Conservation (phyloP, 495 filamentous ascomycete genomes). For the Cudoniella acicularis region DNA sequence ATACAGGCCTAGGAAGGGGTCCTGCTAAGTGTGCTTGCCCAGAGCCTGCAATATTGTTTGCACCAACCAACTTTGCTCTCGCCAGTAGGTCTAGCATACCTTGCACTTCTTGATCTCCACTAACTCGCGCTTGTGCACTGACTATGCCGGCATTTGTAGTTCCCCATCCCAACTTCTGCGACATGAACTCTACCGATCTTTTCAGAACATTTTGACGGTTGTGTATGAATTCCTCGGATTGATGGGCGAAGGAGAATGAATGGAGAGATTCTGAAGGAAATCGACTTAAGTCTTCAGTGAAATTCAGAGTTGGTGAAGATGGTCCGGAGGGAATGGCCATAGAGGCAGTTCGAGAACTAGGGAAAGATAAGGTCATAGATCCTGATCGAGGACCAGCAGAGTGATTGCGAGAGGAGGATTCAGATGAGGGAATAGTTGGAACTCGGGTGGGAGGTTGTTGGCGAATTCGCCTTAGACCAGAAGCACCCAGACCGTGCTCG, state of each 20-base stretch:
- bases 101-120: constrained; percentile 82
- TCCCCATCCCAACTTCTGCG: constrained; percentile 83
- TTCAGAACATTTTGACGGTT: constrained; percentile 92
- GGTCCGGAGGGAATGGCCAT: constrained; percentile 41
- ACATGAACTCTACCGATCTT: constrained; percentile 95
- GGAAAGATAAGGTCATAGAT: constrained; percentile 55
- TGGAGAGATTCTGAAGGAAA: constrained; percentile 96
- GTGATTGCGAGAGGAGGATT: constrained; percentile 54
- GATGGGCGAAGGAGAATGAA: constrained; percentile 97
- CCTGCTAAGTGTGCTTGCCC: constrained; percentile 43
- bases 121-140: constrained; percentile 75
- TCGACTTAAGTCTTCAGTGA: constrained; percentile 82
- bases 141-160: constrained; percentile 58
- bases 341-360: constrained; percentile 30
- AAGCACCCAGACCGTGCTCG: constrained; percentile 56
- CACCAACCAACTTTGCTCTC: constrained; percentile 68
- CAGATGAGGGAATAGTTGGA: constrained; percentile 57
- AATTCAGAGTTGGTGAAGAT: constrained; percentile 60
- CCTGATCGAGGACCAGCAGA: constrained; percentile 60
- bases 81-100: constrained; percentile 85
- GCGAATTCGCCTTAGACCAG: constrained; percentile 88
- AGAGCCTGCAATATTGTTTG: constrained; percentile 37
- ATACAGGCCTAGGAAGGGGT: constrained; percentile 73
- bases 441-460: constrained; percentile 67
- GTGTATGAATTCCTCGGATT: constrained; percentile 86